A percentile compares a stretch with the other conserved stretches of the same genome.
Conservation (phyloP, 208 protist genomes). For the Leishmania aethiopica region DNA sequence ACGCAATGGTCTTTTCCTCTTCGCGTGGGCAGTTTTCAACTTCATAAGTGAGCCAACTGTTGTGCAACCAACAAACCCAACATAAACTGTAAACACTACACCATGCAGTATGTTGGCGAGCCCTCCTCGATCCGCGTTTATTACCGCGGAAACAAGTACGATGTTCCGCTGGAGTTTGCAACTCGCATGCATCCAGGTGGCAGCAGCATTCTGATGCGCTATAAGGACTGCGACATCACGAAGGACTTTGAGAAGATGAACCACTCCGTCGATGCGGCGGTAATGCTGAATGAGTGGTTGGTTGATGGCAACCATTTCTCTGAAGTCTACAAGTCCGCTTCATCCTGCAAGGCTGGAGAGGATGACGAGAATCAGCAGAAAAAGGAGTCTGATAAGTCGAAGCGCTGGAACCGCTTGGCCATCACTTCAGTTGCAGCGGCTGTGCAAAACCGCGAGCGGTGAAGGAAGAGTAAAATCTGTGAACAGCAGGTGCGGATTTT, state of each 20-base stretch:
- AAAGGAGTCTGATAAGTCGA: too few species aligned
- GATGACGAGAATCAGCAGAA: too few species aligned
- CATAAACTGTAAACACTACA: not conserved
- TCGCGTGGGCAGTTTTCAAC: not conserved
- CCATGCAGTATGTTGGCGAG: not conserved
- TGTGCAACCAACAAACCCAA: not conserved
- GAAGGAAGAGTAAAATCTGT: too few species aligned
- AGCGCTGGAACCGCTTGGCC: too few species aligned
- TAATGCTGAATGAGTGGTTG: conserved; percentile 22
- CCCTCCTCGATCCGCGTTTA: conserved; percentile 19
- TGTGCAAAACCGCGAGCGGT: too few species aligned
- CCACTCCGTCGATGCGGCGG: conserved; percentile 22
- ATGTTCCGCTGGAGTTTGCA: conserved; percentile 29
- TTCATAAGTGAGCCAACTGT: not conserved
- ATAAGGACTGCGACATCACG: conserved; percentile 33
- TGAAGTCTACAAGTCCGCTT: not conserved
- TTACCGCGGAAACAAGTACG: conserved; percentile 36
- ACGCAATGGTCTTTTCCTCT: not conserved
- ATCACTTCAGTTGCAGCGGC: too few species aligned
- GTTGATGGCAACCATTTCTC: not conserved
- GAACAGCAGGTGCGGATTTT: too few species aligned
- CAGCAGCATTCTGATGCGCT: conserved; percentile 27
- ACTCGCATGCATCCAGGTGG: conserved; percentile 32
- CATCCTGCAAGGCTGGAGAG: not conserved
- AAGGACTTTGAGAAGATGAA: conserved; percentile 33